Conservation (phyloP, 2,329 filamentous ascomycete genomes). For the Nannizziopsis arthrosporioides region DNA sequence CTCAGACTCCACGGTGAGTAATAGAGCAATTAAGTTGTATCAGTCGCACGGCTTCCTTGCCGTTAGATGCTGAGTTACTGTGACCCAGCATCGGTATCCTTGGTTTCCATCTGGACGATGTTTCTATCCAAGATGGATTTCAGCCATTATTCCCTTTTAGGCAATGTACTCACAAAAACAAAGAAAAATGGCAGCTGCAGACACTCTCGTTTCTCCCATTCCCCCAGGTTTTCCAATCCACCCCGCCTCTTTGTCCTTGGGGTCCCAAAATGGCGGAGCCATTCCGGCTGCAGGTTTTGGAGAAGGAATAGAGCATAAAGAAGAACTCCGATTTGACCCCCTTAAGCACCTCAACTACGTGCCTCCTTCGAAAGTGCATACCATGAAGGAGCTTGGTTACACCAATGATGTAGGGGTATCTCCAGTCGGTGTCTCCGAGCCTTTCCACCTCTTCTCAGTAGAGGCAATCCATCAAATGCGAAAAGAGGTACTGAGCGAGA, state of each 20-base stretch:
- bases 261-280: neutral
- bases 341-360: constrained; percentile 45
- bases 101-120: neutral
- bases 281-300: neutral
- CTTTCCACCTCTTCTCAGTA: constrained; percentile 51
- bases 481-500: constrained; percentile 47
- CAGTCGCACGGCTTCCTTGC: neutral
- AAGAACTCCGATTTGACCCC: constrained; percentile 40
- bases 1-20: constrained; percentile 1
- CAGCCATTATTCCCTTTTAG: neutral
- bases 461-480: constrained; percentile 53
- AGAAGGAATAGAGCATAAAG: constrained; percentile 5
- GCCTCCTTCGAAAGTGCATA: constrained; percentile 41
- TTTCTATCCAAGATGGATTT: neutral
- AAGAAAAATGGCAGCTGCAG: constrained; percentile 18
- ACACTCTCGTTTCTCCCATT: constrained; percentile 13
- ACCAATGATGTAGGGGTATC: constrained; percentile 47
- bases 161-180: constrained; percentile 15
- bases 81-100: neutral
- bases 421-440: constrained; percentile 51
- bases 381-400: constrained; percentile 52
- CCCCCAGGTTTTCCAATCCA: constrained; percentile 9
- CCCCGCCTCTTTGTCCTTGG: constrained; percentile 11
- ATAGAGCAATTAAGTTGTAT: neutral
- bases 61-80: neutral